These are phyloP conservation scores for Xanthoceras sorbifolium DNA, from an alignment of 345 rosid genomes.

Conservation along the genomic window DNA sequence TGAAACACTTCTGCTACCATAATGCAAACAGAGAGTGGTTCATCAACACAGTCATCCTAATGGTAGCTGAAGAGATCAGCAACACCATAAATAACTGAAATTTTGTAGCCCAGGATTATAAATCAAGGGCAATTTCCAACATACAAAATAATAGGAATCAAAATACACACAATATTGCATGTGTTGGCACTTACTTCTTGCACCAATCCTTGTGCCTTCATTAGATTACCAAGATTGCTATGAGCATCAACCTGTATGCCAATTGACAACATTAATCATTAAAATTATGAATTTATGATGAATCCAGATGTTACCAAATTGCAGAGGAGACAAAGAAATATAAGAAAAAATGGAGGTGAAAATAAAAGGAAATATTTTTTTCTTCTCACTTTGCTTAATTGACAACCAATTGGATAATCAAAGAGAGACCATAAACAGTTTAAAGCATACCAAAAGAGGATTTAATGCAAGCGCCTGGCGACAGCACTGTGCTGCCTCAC, in stretches of 20 bases:
- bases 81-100: constrained; percentile 12
- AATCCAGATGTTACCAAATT: constrained; percentile 4
- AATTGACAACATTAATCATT: constrained; percentile 21
- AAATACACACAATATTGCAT: constrained; percentile 8
- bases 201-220: constrained; percentile 94
- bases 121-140: neutral
- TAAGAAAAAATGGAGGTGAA: constrained; percentile 6
- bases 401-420: neutral
- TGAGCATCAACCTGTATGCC: constrained; percentile 87
- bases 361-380: neutral
- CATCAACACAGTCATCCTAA: constrained; percentile 22
- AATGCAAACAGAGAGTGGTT: constrained; percentile 16
- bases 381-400: neutral
- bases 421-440: neutral
- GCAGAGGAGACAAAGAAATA: neutral
- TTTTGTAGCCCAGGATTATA: constrained; percentile 20
- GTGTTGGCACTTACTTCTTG: constrained; percentile 78
- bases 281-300: constrained; percentile 6
- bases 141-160: neutral
- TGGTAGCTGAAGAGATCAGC: constrained; percentile 5
- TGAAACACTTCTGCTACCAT: constrained; percentile 18
- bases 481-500: constrained; percentile 95
- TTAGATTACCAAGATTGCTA: constrained; percentile 86
- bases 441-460: constrained; percentile 73
- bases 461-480: constrained; percentile 89